These are phyloP conservation scores for Elsinoe ampelina DNA, from an alignment of 2,329 filamentous ascomycete species.

Conservation along the genomic window DNA sequence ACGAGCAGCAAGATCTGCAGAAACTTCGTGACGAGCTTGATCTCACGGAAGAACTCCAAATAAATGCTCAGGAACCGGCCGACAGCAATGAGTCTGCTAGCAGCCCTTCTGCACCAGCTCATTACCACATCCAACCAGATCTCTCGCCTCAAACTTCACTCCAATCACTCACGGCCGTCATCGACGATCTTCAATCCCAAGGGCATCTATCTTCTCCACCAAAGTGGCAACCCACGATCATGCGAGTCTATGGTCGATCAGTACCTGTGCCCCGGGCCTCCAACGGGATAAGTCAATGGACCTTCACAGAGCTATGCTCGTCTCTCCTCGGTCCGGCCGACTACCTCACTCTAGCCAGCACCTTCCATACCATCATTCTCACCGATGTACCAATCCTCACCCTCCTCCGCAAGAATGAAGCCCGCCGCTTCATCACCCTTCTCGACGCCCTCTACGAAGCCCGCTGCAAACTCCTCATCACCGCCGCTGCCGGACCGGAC, in stretches of 20 bases:
- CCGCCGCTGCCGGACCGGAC: conserved; percentile 59
- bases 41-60: background rate
- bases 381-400: conserved; percentile 60
- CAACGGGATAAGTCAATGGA: conserved; percentile 53
- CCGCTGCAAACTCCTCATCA: conserved; percentile 64
- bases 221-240: conserved; percentile 37
- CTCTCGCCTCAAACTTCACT: conserved; percentile 10
- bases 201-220: conserved; percentile 18
- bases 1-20: conserved; percentile 22
- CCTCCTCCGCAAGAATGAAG: conserved; percentile 66
- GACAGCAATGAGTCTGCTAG: conserved; percentile 1
- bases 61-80: background rate
- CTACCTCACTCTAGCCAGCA: conserved; percentile 72
- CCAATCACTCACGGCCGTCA: background rate
- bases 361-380: conserved; percentile 68
- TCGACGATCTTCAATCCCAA: conserved; percentile 12
- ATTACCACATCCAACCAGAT: conserved; percentile 17
- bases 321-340: conserved; percentile 64
- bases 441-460: conserved; percentile 75
- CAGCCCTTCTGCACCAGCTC: conserved; percentile 13
- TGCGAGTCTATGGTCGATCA: conserved; percentile 54
- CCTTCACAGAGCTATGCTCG: conserved; percentile 59
- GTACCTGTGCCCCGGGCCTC: conserved; percentile 51
- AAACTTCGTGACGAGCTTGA: conserved; percentile 14
- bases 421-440: conserved; percentile 68